Base-by-base conservation (phyloP, 1,139 yeast species). In the Meyerozyma guilliermondii region DNA sequence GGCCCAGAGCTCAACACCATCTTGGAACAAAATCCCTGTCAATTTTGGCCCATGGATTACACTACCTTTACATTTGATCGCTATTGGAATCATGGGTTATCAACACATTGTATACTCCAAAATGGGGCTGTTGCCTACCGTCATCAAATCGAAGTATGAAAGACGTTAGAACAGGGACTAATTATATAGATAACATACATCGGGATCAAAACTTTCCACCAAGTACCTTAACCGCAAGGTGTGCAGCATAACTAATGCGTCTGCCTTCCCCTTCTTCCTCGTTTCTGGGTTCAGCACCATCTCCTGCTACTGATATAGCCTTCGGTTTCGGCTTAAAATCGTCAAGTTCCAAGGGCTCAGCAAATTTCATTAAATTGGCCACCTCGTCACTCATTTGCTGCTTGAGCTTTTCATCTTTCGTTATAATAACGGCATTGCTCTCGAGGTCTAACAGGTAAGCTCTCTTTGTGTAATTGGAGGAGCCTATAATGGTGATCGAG, bases 401-500 rank as follows among this genome's bases (percentile, higher is more conserved):
- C 56, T 83, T 82, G 49, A 92, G 70, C 2, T 62, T 68, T 10
- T 70, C 66, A 58, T 87, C 92, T 45, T 70, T 76, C 2, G 98
- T 91, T 22, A 89, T 67, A 3, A 91, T 63, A 3, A 91, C 67
- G 1, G 91, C 94, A 58, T 92, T 91, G 9, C 92, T 78, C 63
- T 92, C 99, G 49, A 92, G 71, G 59, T 92, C 99, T 46, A 83
- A 78, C 9, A 85, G 75, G 56, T 92, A 92, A 0, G 98, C 91
- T 46, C 99, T 73, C 50, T 85, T 80, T 0, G 98, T 94, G 59
- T 89, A 92, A 60, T 92, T 92, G 0, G 97, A 88, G 0, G 96
- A 87, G 1, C 98, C 98, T 43, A 92, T 74, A 3, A 91, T 80
- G 0, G 97, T 86, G 22, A 87, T 68, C 35, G 83, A 74, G 2